phyloP scores from a whole-genome alignment of 768 basidiomycete species.

The Kwoniella dejecticola region DNA sequence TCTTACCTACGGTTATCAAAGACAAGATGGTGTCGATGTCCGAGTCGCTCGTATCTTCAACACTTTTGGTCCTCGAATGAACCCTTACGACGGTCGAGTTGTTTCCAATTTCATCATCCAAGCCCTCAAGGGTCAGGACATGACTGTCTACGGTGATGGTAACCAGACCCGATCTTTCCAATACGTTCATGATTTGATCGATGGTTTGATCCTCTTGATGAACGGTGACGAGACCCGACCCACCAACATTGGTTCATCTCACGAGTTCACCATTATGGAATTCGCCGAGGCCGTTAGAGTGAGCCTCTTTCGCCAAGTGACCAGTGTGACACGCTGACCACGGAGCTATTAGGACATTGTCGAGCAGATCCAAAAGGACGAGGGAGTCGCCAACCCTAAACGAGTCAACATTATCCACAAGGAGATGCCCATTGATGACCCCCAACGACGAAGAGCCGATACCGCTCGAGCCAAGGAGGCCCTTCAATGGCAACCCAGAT shows the following conservation, averaged over 20 bases:
- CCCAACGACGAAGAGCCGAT: constrained; percentile 89
- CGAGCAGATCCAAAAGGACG: constrained; percentile 82
- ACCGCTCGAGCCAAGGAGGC: constrained; percentile 82
- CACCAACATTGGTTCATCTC: constrained; percentile 92
- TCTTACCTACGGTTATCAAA: constrained; percentile 90
- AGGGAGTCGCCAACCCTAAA: constrained; percentile 53
- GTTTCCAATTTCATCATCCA: constrained; percentile 99
- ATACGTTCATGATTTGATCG: constrained; percentile 95
- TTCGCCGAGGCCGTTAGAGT: constrained; percentile 85
- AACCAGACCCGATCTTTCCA: constrained; percentile 87
- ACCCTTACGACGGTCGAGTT: constrained; percentile 93
- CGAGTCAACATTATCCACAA: constrained; percentile 56
- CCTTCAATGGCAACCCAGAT: constrained; percentile 87
- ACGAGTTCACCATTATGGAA: constrained; percentile 93
- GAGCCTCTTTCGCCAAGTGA: constrained; percentile 4
- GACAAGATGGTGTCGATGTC: constrained; percentile 92
- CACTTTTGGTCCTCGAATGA: constrained; percentile 62
- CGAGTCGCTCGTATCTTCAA: constrained; percentile 99
- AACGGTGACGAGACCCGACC: constrained; percentile 90
- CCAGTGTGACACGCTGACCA: background rate
- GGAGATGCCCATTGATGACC: constrained; percentile 63
- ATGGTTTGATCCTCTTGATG: constrained; percentile 72
- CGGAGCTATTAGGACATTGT: constrained; percentile 66
- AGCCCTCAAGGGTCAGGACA: constrained; percentile 91
- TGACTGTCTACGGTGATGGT: constrained; percentile 96